Evolutionary conservation across 495 filamentous ascomycete genomes (phyloP), one percentile per base, ranked within the genome.

Genomic region (Hamigera avellanea): DNA sequence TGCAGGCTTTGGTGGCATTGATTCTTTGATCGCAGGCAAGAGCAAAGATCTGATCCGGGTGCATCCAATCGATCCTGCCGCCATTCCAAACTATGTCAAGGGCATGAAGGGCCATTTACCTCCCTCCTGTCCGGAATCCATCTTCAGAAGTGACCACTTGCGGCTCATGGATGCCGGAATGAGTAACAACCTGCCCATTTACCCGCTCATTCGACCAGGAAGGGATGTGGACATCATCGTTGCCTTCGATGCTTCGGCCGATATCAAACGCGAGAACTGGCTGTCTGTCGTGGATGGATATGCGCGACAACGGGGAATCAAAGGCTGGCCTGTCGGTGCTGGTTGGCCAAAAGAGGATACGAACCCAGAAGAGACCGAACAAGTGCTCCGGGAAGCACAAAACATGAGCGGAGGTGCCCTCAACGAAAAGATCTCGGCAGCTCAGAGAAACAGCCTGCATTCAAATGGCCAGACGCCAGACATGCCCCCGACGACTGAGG

Each of bases 91-190:
- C 52, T 94, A 78, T 49, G 77, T 76, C 3, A 71, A 81, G 40
- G 85, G 83, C 5, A 80, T 98, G 75, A 71, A 80, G 44, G 73
- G 72, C 35, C 67, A 70, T 39, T 65, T 98, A 21, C 83, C 86
- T 1, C 50, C 69, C 0, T 83, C 78, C 2, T 80, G 77, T 31
- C 86, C 91, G 0, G 71, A 80, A 32, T 83, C 73, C 17, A 76
- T 93, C 27, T 76, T 81, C 48, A 63, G 72, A 32, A 68, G 64
- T 14, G 62, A 77, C 23, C 77, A 85, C 45, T 66, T 96, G 16
- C 80, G 91, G 45, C 73, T 95, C 3, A 95, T 94, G 82, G 91
- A 98, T 60, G 86, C 91, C 5, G 91, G 91, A 9, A 98, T 98
- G 88, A 86, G 81, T 35, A 96, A 96, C 53, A 98, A 98, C 46